phyloP scores from a whole-genome alignment of 257 asterid species.

The Solanum rostratum region DNA sequence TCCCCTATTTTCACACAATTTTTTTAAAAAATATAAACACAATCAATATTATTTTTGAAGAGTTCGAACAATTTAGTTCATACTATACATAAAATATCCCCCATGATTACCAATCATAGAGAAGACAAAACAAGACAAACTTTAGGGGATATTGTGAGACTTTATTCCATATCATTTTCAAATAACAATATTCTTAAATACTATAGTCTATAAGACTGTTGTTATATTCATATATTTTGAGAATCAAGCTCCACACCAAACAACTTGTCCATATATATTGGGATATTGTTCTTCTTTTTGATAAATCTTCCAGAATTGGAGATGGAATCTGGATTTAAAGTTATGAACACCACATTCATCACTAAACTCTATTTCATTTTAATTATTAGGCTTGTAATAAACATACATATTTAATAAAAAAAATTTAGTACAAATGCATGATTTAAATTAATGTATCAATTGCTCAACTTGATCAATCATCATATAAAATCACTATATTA shows the following conservation, averaged over 20 bases:
- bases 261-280: not conserved
- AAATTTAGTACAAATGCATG: not conserved
- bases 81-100: not conserved
- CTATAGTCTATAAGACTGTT: not conserved
- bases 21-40: too few relatives aligned
- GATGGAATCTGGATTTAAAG: not conserved
- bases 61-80: not conserved
- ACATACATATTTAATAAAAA: not conserved
- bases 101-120: conserved; percentile 12
- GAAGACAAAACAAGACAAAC: not conserved
- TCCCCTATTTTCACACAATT: too few relatives aligned
- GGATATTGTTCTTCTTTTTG: not conserved
- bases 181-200: conserved; percentile 27
- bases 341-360: not conserved
- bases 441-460: not conserved
- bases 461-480: not conserved
- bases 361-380: not conserved
- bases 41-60: not conserved
- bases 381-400: not conserved
- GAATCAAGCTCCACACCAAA: conserved; percentile 15
- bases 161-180: conserved; percentile 2
- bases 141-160: not conserved
- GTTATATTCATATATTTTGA: not conserved
- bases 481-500: not conserved
- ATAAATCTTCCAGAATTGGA: not conserved